A percentile compares a stretch with the other conserved stretches of the same genome.
Conservation (phyloP, 106 monocot species). For the Hemerocallis citrina region DNA sequence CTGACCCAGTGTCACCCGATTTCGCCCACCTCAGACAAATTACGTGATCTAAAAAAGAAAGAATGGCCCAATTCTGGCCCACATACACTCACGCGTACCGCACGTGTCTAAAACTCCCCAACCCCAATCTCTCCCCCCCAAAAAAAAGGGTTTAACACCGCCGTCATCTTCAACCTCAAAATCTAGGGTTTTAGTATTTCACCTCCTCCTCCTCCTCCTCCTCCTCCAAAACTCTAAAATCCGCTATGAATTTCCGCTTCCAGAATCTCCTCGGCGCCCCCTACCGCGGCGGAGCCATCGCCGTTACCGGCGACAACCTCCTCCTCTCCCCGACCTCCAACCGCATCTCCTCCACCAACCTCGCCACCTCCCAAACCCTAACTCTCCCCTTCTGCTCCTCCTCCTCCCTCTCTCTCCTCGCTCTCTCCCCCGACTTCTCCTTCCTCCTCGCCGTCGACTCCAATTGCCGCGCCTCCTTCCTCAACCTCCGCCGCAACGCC, state of each 20-base stretch:
- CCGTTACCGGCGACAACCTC: conserved; percentile 32
- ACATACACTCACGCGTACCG: too few relatives aligned
- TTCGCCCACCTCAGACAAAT: too few relatives aligned
- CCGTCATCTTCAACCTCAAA: neutral
- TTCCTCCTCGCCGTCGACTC: conserved; percentile 70
- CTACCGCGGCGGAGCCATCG: conserved; percentile 80
- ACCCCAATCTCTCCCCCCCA: too few relatives aligned
- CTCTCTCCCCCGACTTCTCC: conserved; percentile 40
- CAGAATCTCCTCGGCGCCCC: conserved; percentile 93
- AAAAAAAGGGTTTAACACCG: too few relatives aligned
- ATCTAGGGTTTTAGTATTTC: neutral
- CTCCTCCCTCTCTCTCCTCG: conserved; percentile 64
- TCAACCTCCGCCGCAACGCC: conserved; percentile 63
- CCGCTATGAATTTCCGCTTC: conserved; percentile 83
- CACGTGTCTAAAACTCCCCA: too few relatives aligned
- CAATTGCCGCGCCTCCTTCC: conserved; percentile 43
- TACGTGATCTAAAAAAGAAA: too few relatives aligned
- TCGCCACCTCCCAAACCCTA: conserved; percentile 43
- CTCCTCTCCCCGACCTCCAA: conserved; percentile 81
- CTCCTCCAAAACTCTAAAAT: neutral
- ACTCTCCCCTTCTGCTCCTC: conserved; percentile 82
- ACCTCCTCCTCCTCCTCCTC: neutral
- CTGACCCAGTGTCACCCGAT: too few relatives aligned
- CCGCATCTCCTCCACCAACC: conserved; percentile 75
- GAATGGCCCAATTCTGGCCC: too few relatives aligned